phyloP scores from a whole-genome alignment of 129 eudicot species.

The Ambrosia artemisiifolia region DNA sequence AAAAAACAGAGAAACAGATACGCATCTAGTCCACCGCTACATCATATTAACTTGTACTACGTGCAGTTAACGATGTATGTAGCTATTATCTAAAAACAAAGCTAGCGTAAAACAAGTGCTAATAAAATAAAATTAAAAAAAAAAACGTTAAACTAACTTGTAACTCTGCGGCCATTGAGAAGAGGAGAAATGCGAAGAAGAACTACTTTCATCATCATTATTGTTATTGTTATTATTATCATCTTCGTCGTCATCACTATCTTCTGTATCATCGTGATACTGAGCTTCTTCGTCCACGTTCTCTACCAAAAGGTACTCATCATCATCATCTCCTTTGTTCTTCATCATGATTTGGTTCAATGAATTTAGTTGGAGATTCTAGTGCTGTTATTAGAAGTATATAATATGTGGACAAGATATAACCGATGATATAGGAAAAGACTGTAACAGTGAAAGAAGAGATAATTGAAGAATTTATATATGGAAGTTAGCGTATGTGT shows the following conservation, averaged over 20 bases:
- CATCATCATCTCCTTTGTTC: constrained; percentile 9
- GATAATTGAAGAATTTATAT: neutral
- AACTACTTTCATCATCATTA: constrained; percentile 8
- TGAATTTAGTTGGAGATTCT: neutral
- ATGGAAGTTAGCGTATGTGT: neutral
- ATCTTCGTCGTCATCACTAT: constrained; percentile 1
- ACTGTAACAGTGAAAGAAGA: neutral
- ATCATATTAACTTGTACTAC: constrained; percentile 1
- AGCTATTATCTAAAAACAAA: neutral
- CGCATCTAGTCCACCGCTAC: neutral
- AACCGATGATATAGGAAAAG: neutral
- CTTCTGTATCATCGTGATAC: constrained; percentile 8
- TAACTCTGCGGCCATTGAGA: constrained; percentile 43
- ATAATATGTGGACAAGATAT: neutral
- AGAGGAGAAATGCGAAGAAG: constrained; percentile 32
- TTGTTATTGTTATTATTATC: neutral
- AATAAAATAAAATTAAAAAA: no score
- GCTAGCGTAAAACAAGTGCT: constrained; percentile 15
- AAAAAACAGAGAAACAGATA: constrained; percentile 15
- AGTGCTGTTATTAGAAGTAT: neutral
- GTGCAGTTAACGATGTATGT: neutral
- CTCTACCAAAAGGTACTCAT: constrained; percentile 24
- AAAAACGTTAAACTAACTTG: constrained; percentile 17
- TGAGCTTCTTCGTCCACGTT: constrained; percentile 28
- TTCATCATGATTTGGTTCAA: constrained; percentile 8